Evolutionary conservation across 371 early-diverging fungal species (phyloP).

Genomic region (Lichtheimia ramosa): DNA sequence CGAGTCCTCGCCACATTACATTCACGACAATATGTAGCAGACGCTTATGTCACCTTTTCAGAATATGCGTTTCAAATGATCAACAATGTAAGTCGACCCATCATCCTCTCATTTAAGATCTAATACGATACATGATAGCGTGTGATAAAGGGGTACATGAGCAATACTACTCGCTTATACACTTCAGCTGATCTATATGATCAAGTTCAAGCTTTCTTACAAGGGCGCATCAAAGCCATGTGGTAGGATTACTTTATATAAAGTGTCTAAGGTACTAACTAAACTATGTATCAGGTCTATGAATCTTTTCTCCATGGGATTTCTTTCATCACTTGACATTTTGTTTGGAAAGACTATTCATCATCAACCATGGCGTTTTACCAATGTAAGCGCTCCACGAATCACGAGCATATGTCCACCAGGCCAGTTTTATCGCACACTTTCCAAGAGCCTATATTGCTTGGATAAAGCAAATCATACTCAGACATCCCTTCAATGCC

Average conservation of each 20-base stretch:
- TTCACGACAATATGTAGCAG: slow-evolving; percentile 18
- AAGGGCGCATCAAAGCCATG: slow-evolving; percentile 19
- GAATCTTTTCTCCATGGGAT: slow-evolving; percentile 31
- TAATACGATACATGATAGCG: slow-evolving; percentile 9
- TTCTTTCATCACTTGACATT: slow-evolving; percentile 28
- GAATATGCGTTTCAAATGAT: slow-evolving; percentile 27
- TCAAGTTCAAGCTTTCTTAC: slow-evolving; percentile 26
- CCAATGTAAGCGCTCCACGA: slow-evolving; percentile 14
- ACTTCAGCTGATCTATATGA: slow-evolving; percentile 30
- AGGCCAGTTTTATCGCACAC: slow-evolving; percentile 22
- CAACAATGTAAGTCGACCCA: slow-evolving; percentile 18
- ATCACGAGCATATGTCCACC: slow-evolving; percentile 12
- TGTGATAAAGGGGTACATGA: slow-evolving; percentile 25
- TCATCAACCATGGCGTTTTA: slow-evolving; percentile 24
- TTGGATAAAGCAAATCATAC: slow-evolving; percentile 12
- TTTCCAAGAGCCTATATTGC: slow-evolving; percentile 19
- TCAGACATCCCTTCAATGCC: slow-evolving; percentile 24
- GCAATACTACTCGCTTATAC: slow-evolving; percentile 16
- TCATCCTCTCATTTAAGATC: background rate
- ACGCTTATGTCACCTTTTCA: slow-evolving; percentile 31
- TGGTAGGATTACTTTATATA: slow-evolving; percentile 14
- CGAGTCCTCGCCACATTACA: slow-evolving; percentile 7
- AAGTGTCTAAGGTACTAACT: no score
- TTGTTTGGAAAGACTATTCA: slow-evolving; percentile 15
- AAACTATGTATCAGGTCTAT: slow-evolving; percentile 20